Percentiles rank a stretch among this genome's conserved stretches.
These are phyloP conservation scores for Candida incommunis DNA, from an alignment of 805 yeast species.

Conservation along the genomic window DNA sequence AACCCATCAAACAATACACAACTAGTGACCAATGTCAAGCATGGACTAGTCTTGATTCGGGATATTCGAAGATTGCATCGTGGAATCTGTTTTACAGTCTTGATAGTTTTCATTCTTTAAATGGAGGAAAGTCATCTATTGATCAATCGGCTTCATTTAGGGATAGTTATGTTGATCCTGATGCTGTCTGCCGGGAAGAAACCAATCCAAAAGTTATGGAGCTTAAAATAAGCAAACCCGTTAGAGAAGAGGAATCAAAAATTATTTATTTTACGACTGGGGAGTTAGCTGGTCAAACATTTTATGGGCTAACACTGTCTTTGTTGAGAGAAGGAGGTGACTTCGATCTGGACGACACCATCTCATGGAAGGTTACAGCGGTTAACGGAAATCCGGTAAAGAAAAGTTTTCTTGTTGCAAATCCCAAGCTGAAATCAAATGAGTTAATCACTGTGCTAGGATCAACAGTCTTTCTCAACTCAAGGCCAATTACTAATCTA, in stretches of 20 bases:
- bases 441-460: not conserved
- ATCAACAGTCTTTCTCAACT: not conserved
- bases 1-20: not conserved
- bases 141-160: constrained; percentile 7
- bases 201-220: not conserved
- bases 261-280: not conserved
- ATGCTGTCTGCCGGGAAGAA: constrained; percentile 6
- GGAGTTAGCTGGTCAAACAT: not conserved
- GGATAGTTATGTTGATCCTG: constrained; percentile 5
- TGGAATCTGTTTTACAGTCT: constrained; percentile 19
- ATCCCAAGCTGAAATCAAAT: not conserved
- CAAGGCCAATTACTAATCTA: not conserved
- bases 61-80: constrained; percentile 22
- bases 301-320: not conserved
- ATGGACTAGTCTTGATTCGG: constrained; percentile 31
- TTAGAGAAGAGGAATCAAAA: not conserved
- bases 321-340: not conserved
- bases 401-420: not conserved
- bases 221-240: not conserved
- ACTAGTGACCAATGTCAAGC: constrained; percentile 5
- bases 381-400: not conserved
- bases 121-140: not conserved
- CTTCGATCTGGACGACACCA: not conserved
- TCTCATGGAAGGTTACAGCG: not conserved
- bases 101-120: constrained; percentile 10